phyloP scores from a whole-genome alignment of 139 green algal genomes.

The Chlorella sp. region DNA sequence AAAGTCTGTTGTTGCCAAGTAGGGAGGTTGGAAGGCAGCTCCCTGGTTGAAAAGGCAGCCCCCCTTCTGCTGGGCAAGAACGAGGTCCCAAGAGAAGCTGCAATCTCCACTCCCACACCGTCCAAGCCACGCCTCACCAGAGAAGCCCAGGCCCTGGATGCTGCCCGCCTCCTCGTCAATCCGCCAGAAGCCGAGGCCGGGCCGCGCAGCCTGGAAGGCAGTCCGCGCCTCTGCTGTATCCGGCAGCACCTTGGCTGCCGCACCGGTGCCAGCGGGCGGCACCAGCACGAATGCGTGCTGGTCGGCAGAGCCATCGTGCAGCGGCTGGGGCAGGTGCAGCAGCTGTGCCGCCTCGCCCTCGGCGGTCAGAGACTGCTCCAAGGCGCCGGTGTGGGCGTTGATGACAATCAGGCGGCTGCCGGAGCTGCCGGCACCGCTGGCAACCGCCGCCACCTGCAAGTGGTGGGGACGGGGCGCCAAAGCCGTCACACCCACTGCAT shows the following conservation, averaged over 20 bases:
- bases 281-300: constrained; percentile 57
- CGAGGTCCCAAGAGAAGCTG: too few species aligned
- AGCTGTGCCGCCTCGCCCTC: constrained; percentile 39
- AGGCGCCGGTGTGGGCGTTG: constrained; percentile 61
- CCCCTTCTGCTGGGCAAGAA: too few species aligned
- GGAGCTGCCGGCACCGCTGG: neutral
- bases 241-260: constrained; percentile 52
- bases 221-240: constrained; percentile 32
- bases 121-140: constrained; percentile 4
- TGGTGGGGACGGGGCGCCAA: neutral
- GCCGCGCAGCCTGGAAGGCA: neutral
- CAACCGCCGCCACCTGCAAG: constrained; percentile 54
- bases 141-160: constrained; percentile 26
- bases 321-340: constrained; percentile 45
- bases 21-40: too few species aligned
- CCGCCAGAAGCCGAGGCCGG: constrained; percentile 46
- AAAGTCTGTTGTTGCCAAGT: too few species aligned
- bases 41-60: too few species aligned
- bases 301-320: constrained; percentile 56
- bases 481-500: too few species aligned
- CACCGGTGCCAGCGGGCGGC: neutral
- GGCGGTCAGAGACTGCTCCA: neutral
- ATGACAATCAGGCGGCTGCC: constrained; percentile 39
- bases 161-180: constrained; percentile 29
- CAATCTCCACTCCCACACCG: too few species aligned